Conservation (phyloP, 768 basidiomycete genomes). For the Antrodiella citrinella region DNA sequence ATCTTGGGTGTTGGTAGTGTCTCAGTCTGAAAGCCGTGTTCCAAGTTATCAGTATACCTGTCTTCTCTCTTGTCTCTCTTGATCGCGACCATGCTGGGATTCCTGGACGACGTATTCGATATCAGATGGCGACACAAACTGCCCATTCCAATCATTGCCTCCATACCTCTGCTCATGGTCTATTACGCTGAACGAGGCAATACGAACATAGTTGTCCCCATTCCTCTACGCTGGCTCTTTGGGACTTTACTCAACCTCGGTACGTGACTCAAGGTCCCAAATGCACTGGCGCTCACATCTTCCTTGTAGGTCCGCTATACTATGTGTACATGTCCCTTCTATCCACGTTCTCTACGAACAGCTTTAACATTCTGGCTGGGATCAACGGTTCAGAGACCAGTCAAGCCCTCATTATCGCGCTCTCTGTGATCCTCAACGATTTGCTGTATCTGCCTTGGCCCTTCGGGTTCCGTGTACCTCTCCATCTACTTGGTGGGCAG, state of each 20-base stretch:
- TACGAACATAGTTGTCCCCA: conserved; percentile 88
- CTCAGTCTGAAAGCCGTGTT: not conserved
- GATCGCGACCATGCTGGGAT: conserved; percentile 89
- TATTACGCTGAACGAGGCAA: conserved; percentile 94
- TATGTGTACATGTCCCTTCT: conserved; percentile 95
- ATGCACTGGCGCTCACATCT: not conserved
- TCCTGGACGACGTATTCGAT: conserved; percentile 96
- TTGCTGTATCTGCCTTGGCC: conserved; percentile 91
- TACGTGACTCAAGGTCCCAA: conserved; percentile 27
- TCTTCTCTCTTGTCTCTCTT: conserved; percentile 89
- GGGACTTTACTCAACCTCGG: conserved; percentile 84
- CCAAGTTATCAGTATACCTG: conserved; percentile 82
- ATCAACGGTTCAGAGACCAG: conserved; percentile 95
- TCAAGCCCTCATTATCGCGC: conserved; percentile 86
- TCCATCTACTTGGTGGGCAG: conserved; percentile 59
- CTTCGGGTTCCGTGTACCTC: conserved; percentile 60
- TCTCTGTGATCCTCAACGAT: conserved; percentile 89
- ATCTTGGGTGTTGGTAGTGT: too few species aligned
- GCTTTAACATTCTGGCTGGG: conserved; percentile 97
- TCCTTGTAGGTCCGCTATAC: conserved; percentile 78
- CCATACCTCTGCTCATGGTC: conserved; percentile 90
- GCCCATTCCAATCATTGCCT: conserved; percentile 93
- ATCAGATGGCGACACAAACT: conserved; percentile 98
- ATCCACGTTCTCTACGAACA: conserved; percentile 95
- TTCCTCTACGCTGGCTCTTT: conserved; percentile 66